These are phyloP conservation scores for Kregervanrija delftensis DNA, from an alignment of 805 yeast genomes.

Conservation along the genomic window DNA sequence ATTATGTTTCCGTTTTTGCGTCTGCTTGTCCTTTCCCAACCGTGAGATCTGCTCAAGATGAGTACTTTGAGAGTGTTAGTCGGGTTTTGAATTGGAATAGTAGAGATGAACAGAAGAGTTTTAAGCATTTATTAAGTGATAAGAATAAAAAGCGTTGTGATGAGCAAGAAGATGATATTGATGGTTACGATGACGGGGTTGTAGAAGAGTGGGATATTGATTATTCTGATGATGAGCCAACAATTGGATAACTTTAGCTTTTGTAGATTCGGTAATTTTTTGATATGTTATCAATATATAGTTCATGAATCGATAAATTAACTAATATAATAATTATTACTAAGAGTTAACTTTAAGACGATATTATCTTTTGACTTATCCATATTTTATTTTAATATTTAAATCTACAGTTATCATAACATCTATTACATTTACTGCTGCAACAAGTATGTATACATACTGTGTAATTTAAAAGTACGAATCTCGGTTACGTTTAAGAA, in stretches of 20 bases:
- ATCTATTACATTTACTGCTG: too few relatives aligned
- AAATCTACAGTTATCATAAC: too few relatives aligned
- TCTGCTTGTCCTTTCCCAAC: slow-evolving; percentile 94
- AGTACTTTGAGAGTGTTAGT: slow-evolving; percentile 78
- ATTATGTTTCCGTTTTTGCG: slow-evolving; percentile 78
- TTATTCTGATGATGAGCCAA: slow-evolving; percentile 21
- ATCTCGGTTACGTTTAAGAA: too few relatives aligned
- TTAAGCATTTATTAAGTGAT: slow-evolving; percentile 52
- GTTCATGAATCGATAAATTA: background rate
- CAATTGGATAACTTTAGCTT: too few relatives aligned
- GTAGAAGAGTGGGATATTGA: slow-evolving; percentile 27
- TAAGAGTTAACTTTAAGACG: too few relatives aligned
- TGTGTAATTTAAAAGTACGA: too few relatives aligned
- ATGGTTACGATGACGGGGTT: slow-evolving; percentile 5
- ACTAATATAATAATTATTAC: background rate
- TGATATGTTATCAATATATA: slow-evolving; percentile 10
- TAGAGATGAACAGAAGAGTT: slow-evolving; percentile 81
- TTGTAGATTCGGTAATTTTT: too few relatives aligned
- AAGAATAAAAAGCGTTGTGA: slow-evolving; percentile 36
- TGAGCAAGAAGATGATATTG: slow-evolving; percentile 7
- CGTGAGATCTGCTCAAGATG: slow-evolving; percentile 65
- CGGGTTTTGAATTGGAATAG: slow-evolving; percentile 91
- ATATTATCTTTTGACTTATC: too few relatives aligned
- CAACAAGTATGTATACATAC: too few relatives aligned
- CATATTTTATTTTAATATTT: too few relatives aligned